phyloP scores from a whole-genome alignment of 306 rosid genomes.

The Inga oerstediana region DNA sequence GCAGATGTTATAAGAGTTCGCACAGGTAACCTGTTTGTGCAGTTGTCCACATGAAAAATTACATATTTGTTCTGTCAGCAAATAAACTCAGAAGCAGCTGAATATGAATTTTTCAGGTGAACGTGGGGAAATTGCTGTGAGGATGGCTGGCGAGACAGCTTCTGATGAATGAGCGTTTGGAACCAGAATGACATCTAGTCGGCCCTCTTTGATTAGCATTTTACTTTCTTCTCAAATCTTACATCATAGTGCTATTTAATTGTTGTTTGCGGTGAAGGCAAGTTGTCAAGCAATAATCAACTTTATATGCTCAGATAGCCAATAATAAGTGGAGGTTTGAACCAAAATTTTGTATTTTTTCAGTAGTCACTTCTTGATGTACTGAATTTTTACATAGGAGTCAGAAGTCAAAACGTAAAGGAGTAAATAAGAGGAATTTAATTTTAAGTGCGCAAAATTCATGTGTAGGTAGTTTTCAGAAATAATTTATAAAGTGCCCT shows the following conservation, averaged over 20 bases:
- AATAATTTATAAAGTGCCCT: neutral
- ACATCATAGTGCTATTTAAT: slow-evolving; percentile 1
- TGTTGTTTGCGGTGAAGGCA: slow-evolving; percentile 15
- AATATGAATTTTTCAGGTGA: slow-evolving; percentile 57
- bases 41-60: neutral
- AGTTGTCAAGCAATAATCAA: slow-evolving; percentile 2
- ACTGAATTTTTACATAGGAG: neutral
- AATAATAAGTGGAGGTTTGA: neutral
- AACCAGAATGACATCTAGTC: neutral
- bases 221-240: slow-evolving; percentile 6
- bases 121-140: slow-evolving; percentile 82
- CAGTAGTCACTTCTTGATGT: neutral
- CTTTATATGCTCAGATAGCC: neutral
- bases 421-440: neutral
- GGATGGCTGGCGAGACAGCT: slow-evolving; percentile 70
- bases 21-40: slow-evolving; percentile 60
- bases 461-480: neutral
- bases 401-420: neutral
- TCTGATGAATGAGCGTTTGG: slow-evolving; percentile 33
- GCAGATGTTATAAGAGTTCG: slow-evolving; percentile 85
- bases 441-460: neutral
- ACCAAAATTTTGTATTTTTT: neutral
- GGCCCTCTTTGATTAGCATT: neutral
- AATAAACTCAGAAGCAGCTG: slow-evolving; percentile 3
- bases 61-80: neutral